Base-by-base conservation (phyloP, 495 filamentous ascomycete species). In the Saxophila tyrrhenica region DNA sequence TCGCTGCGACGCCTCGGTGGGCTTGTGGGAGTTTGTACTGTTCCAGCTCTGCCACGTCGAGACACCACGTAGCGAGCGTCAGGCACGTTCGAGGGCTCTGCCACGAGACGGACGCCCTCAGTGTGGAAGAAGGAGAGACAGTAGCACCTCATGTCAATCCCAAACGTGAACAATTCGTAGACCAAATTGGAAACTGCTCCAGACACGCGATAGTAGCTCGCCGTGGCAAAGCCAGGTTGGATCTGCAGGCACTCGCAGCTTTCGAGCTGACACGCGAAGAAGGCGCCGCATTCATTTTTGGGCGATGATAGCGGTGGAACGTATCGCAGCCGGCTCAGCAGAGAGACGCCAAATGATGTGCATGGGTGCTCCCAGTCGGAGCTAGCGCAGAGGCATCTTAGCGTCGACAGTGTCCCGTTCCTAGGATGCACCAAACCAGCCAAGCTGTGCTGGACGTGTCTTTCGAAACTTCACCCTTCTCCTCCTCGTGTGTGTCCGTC, bases 401-500 rank as follows among this genome's bases (percentile, higher is more conserved):
- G 41, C 41, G 41, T 21, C n/a, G 41, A 44, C 11, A 17, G 45
- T 20, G 45, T 48, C 5, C 45, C 45, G 45, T 48, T 17, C 20
- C 41, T n/a, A 44, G 41, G 41, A 21, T 44, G 41, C 41, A 44
- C 32, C 52, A 17, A 20, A 29, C 53, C 53, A 56, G 53, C 45
- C 53, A 56, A 50, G 39, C 45, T 21, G 15, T 21, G 35, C 47
- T 44, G 42, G 42, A 35, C 47, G 25, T 51, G 25, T 56, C 52
- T 44, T 50, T 55, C 52, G 29, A 38, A 48, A 50, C 52, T 56
- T 24, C 22, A 42, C 35, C 48, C 48, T 51, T 35, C 57, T 43
- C 23, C 52, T 55, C 52, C 29, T 24, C 52, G 48, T 43, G 38
- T 20, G 10, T 20, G 51, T 51, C 48, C 23, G 3, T 47, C 25